Evolutionary conservation across 768 basidiomycete genomes (phyloP), one percentile per base, ranked within the genome.

Genomic region (Trametes cubensis): DNA sequence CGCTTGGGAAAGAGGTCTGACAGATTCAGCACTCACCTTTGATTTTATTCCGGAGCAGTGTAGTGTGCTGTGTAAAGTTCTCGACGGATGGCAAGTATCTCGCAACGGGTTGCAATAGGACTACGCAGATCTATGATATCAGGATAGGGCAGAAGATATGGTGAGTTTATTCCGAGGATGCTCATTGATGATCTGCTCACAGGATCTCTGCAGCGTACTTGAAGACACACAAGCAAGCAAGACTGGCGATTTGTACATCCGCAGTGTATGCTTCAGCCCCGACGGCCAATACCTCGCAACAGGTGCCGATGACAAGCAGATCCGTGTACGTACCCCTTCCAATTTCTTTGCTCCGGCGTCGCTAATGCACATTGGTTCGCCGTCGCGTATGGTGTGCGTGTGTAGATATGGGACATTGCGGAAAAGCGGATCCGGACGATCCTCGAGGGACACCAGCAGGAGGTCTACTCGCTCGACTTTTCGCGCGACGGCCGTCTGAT

Each of bases 21-120:
- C n/a, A n/a, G 39, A 52, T 54, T 14, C 26, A 2, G 23, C 20
- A 21, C n/a, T n/a, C n/a, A n/a, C n/a, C n/a, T n/a, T n/a, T n/a
- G n/a, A n/a, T n/a, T n/a, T n/a, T n/a, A n/a, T n/a, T n/a, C n/a
- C n/a, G 49, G 8, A 11, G 5, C 65, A 89, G 89, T 61, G 89
- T 90, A 21, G 89, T 90, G 10, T 92, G 95, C 69, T 97, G 95
- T 70, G 94, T 97, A 28, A 85, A 90, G 61, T 96, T 97, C 77
- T 96, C 94, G 54, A 90, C 93, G 14, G 95, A 98, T 74, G 94
- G 95, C 26, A 94, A 92, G 73, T 87, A 81, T 63, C 84, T 98
- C 34, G 96, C 96, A 28, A 98, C 96, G 4, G 96, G 96, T 13
- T 98, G 95, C 77, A 98, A 98, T 76, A 83, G 93, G 44, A 93